Base-by-base conservation (phyloP, 108 stramenopile species). In the Mediolabrus comicus region DNA sequence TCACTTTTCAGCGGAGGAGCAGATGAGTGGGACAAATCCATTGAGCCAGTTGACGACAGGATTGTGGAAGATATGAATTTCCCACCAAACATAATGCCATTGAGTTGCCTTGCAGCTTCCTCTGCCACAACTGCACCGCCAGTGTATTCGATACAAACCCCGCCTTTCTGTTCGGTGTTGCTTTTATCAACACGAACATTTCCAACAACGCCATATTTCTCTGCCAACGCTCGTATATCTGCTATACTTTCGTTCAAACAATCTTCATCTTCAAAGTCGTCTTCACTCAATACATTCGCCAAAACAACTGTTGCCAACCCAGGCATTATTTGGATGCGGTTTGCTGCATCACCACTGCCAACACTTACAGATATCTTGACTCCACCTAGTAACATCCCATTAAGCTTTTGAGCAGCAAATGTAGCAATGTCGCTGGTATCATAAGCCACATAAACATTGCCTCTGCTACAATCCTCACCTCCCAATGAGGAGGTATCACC, bases 1-100 rank as follows among this genome's bases (percentile, higher is more conserved):
- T 22, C 46, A 49, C 26, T 11, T 35, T 53, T 35, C 54, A 38
- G 29, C 34, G 13, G 10, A 10, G 49, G 7, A 51, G 69, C 61
- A 56, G n/a, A n/a, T n/a, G n/a, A n/a, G n/a, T n/a, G n/a, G n/a
- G n/a, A n/a, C n/a, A 56, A 16, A 26, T 30, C 16, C 14, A n/a
- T 19, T 11, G 28, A 36, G 29, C 29, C 53, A 53, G 53, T 7
- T 11, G 12, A 13, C 25, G 62, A 58, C 30, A 58, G 27, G n/a
- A 55, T 11, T 31, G 46, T 33, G 9, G 87, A 87, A 24, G 73
- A 61, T 27, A 91, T 54, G 0, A 62, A 64, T 31, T 49, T 26
- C 4, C 92, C 92, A 25, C 92, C 90, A 26, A 91, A 62, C 4
- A 91, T 64, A 82, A 86, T 86, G 10, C 84, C 85, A 60, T 83